These are phyloP conservation scores for Tricholoma sp. DNA, from an alignment of 768 basidiomycete species.

Conservation along the genomic window DNA sequence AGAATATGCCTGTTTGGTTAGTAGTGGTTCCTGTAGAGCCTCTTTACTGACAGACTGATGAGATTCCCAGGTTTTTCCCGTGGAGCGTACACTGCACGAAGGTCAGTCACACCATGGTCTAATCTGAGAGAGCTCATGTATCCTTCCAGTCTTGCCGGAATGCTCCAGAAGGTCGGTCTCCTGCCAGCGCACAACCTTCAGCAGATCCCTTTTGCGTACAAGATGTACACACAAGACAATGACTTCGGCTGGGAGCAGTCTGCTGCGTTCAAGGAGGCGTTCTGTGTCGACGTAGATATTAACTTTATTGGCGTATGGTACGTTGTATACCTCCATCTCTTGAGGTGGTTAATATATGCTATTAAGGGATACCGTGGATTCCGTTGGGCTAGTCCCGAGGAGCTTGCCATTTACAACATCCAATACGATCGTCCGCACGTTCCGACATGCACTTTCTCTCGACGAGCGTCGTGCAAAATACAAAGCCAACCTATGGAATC, in stretches of 20 bases:
- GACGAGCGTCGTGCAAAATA: constrained; percentile 60
- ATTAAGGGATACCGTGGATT: constrained; percentile 62
- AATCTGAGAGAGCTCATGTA: constrained; percentile 6
- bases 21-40: not conserved
- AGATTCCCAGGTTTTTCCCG: constrained; percentile 39
- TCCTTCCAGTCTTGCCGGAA: not conserved
- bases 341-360: not conserved
- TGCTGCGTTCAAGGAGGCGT: constrained; percentile 39
- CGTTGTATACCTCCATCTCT: not conserved
- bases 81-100: constrained; percentile 53
- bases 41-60: not conserved
- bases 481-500: constrained; percentile 48
- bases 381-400: constrained; percentile 49
- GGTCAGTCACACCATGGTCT: constrained; percentile 24
- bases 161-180: constrained; percentile 38
- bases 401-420: constrained; percentile 54
- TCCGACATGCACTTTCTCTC: constrained; percentile 63
- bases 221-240: constrained; percentile 36
- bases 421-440: constrained; percentile 49
- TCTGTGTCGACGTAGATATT: constrained; percentile 37
- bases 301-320: constrained; percentile 53
- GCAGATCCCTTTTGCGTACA: constrained; percentile 58
- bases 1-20: constrained; percentile 41
- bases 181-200: constrained; percentile 49
- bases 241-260: constrained; percentile 23